Base-by-base conservation (phyloP, 495 filamentous ascomycete genomes). In the Chaetomidium leptoderma region DNA sequence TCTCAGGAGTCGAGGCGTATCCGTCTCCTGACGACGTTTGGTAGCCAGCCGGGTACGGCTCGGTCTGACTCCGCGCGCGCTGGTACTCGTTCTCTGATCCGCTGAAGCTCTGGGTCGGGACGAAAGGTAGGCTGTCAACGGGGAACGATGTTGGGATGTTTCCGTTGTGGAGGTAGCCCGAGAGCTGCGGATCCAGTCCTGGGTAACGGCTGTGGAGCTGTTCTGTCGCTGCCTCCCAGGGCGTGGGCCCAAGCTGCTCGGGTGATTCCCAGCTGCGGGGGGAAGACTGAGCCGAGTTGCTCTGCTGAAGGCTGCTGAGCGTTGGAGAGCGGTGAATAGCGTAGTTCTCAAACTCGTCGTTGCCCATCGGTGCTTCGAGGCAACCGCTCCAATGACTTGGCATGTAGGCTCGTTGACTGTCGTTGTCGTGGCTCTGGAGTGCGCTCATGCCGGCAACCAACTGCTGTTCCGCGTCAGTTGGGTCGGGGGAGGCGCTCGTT, bases 221-320 rank as follows among this genome's bases (percentile, higher is more conserved):
- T 21, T 48, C 53, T 8, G 59, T 35, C 11, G 57, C 56, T 10
- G 58, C 14, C 26, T 66, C 66, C 61, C 62, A 67, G 3, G 57
- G 45, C 3, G 58, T 42, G 2, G 63, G 48, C 14, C 53, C 58
- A 13, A 63, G 58, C n/a, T 66, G 67, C 23, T 63, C 64, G 24
- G 69, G 53, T 14, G 66, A 63, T 30, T 42, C 53, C 66, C 69
- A 69, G 50, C 54, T 70, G 30, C 69, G 64, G 11, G 68, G 69
- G 3, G 69, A 71, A 0, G 69, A 61, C 53, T 58, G 57, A 17
- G 19, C 33, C 3, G 68, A 63, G 58, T 40, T 46, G n/a, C 13
- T 53, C 27, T 54, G 58, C 2, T 37, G 56, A 14, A 65, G 52
- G 19, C 56, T 53, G 30, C 37, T 50, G 2, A 44, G 14, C 1